Evolutionary conservation across 805 yeast species (phyloP), one percentile per base, ranked within the genome.

Genomic region (Teunomyces aglyptinius): DNA sequence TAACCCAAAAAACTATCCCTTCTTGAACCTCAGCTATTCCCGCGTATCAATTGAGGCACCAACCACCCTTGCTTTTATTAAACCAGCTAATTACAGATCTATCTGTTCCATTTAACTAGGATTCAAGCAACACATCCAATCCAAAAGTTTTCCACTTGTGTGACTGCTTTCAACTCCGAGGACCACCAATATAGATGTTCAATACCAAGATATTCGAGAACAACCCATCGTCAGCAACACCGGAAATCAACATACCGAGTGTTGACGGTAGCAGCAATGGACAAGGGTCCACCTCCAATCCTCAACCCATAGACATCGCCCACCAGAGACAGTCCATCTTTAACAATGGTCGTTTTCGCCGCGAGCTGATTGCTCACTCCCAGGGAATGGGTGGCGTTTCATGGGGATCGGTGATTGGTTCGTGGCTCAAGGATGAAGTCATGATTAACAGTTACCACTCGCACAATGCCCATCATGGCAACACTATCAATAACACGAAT

Each of bases 311-410:
- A 42, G 77, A 72, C 53, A 72, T 72, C 49, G 67, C 75, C 6
- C 35, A 41, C 8, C 71, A 65, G 51, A 67, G 72, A 44, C 71
- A 68, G 36, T 64, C 73, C 15, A 68, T 71, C 35, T 68, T 71
- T 53, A 70, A 67, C 57, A 60, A 57, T 50, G 62, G 64, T 31
- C 57, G 75, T 52, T 79, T 90, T 52, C 80, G 96, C 60, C 76
- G 97, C 53, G 98, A 92, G 58, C 83, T 91, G 48, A 82, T 94
- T 48, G 97, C 97, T 26, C 98, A 92, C 64, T 86, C 96, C 2
- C 96, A 89, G 63, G 98, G 98, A 8, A 88, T 94, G 85, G 98
- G 98, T 38, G 99, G 98, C 40, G 87, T 92, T 28, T 85, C 96
- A 6, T 92, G 97, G 97, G 98, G 98, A 18, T 90, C 96, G 2